These are phyloP conservation scores for Aegilops longissima DNA, from an alignment of 176 grass and related monocot genomes.

Conservation along the genomic window DNA sequence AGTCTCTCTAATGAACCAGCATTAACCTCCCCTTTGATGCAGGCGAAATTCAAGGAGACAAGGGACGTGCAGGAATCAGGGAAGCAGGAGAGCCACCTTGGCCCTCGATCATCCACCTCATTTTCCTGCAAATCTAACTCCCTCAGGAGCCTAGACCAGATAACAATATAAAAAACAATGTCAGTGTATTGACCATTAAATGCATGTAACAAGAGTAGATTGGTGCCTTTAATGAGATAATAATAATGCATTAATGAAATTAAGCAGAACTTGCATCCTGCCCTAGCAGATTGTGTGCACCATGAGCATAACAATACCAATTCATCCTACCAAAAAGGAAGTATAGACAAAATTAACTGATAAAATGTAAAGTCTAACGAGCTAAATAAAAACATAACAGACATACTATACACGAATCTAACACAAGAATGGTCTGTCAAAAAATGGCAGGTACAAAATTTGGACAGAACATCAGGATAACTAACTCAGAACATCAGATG, in stretches of 20 bases:
- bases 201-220: background rate
- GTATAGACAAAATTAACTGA: background rate
- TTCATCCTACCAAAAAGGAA: background rate
- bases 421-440: background rate
- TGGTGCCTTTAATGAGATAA: background rate
- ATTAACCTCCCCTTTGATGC: slow-evolving; percentile 77
- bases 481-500: background rate
- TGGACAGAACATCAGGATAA: background rate
- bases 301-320: background rate
- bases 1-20: slow-evolving; percentile 62
- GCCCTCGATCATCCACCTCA: slow-evolving; percentile 81
- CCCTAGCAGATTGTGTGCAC: background rate
- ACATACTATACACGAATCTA: background rate
- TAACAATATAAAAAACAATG: background rate
- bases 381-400: slow-evolving; percentile 5
- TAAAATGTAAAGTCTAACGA: background rate
- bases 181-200: slow-evolving; percentile 13
- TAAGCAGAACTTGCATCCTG: background rate
- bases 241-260: background rate
- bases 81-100: slow-evolving; percentile 82
- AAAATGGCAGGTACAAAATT: background rate
- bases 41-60: slow-evolving; percentile 78
- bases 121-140: slow-evolving; percentile 98
- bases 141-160: slow-evolving; percentile 50
- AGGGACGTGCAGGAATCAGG: slow-evolving; percentile 81